Base-by-base conservation (phyloP, 179 eudicot genomes). In the Silene coronaria region DNA sequence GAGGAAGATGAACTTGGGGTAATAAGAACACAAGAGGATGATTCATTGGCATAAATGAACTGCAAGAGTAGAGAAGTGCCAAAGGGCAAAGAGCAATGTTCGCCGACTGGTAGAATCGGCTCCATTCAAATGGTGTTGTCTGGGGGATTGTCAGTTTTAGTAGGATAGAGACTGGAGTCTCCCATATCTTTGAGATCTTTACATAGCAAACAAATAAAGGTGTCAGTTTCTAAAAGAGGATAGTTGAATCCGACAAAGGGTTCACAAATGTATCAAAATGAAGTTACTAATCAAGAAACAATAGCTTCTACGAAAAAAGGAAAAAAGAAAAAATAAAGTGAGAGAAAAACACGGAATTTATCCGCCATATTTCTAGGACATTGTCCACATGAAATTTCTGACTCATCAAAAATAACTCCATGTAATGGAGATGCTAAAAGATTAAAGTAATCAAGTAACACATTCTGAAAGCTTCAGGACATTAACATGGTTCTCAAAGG, bases 31-130 rank as follows among this genome's bases (percentile, higher is more conserved):
- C n/a, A 42, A 95, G 73, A 2, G 95, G 89, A 74, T 92, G 91
- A 74, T 86, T 79, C 84, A 92, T 67, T 17, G 95, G 85, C 81
- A 92, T 80, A 66, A 95, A 91, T 58, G 99, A 95, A 79, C 81
- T 87, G 87, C 97, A 92, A n/a, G 97, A 86, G 79, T 87, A 95
- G 13, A 92, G 75, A 67, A 95, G 87, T 45, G 87, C 93, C 51
- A 95, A 78, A 0, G 99, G 99, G 82, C 93, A 95, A 63, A 95
- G 86, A 70, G 87, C 97, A n/a, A 95, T 87, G 75, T 92, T 95
- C 69, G 93, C 93, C 3, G 99, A 92, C 77, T 71, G 89, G 74
- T 91, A 95, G 78, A 92, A 89, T 69, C 99, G 83, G 80, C 84
- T 90, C 99, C 97, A 95, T 67, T 89, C 80, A 7, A 90, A 86